Evolutionary conservation across 176 grass and related monocot genomes (phyloP), one percentile per base, ranked within the genome.

Genomic region (Bothriochloa decipiens): DNA sequence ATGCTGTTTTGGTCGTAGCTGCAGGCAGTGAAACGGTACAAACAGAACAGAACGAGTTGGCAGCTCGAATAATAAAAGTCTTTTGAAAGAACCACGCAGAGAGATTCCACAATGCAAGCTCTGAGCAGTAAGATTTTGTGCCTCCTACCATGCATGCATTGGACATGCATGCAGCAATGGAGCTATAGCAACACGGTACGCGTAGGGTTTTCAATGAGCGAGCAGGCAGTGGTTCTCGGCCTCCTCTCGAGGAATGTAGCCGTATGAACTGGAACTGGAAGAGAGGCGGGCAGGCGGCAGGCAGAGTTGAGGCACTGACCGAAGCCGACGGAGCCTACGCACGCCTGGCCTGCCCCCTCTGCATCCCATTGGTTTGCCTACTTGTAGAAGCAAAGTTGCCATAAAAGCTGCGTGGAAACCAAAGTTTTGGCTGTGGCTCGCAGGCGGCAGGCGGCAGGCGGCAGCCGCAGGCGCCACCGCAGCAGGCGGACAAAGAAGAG

Each of bases 341-440:
- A 53, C 37, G 17, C 65, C 78, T 89, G 50, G 15, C 58, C 32
- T 70, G 47, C 43, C 0, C 18, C 40, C 32, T 53, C 45, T 20
- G 40, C n/a, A 47, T 32, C 3, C 67, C 58, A 55, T 65, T 63
- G 86, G 77, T 82, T 83, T 88, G 78, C 83, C 90, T 86, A 84
- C 80, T 64, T 27, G 69, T 57, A 84, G 81, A 80, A 84, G 89
- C 89, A 91, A 87, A 70, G 75, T 70, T 80, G 75, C 75, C 84
- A 79, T 83, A 61, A 87, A 90, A 69, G 78, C 22, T 66, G 78
- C 41, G 83, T 66, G 32, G 32, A 58, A 70, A 42, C 37, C 65
- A 70, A 85, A 63, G 74, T 60, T 83, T 69, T 39, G 46, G 83
- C 13, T 32, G 83, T 23, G 17, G 14, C 81, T 45, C 39, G 25